phyloP scores from a whole-genome alignment of 148 eudicot species.

The Diospyros kaki region DNA sequence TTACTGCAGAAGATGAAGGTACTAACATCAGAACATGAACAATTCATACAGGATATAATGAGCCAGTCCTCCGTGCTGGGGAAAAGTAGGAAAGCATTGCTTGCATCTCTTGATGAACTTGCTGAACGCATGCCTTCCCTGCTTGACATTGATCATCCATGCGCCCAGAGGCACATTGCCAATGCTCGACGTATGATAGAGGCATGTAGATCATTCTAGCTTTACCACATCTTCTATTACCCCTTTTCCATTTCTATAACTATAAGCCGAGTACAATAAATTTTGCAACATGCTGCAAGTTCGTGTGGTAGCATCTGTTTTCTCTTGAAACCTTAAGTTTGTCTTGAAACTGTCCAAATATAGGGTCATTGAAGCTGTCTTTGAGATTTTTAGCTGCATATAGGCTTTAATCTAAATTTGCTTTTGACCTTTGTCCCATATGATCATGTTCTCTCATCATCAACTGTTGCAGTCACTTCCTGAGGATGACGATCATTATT shows the following conservation, averaged over 20 bases:
- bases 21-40: slow-evolving; percentile 11
- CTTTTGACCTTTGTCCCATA: background rate
- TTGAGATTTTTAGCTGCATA: background rate
- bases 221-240: background rate
- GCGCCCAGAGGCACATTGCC: slow-evolving; percentile 85
- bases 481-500: slow-evolving; percentile 63
- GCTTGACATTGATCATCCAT: slow-evolving; percentile 93
- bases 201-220: slow-evolving; percentile 34
- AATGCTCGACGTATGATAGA: slow-evolving; percentile 76
- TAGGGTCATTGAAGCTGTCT: too few species aligned
- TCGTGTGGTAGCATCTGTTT: background rate
- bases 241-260: background rate
- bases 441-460: background rate
- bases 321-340: background rate
- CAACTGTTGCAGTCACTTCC: slow-evolving; percentile 47
- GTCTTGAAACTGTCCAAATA: background rate
- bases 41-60: slow-evolving; percentile 55
- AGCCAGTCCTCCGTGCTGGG: slow-evolving; percentile 66
- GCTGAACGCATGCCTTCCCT: slow-evolving; percentile 87
- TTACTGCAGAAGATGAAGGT: slow-evolving; percentile 3
- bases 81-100: slow-evolving; percentile 74
- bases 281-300: background rate
- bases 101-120: slow-evolving; percentile 79
- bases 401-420: background rate
- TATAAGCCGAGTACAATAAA: background rate